Percentiles rank a stretch among this genome's conserved stretches.
Evolutionary conservation across 1,284 basidiomycete genomes (phyloP).

Genomic region (Amylostereum areolatum): DNA sequence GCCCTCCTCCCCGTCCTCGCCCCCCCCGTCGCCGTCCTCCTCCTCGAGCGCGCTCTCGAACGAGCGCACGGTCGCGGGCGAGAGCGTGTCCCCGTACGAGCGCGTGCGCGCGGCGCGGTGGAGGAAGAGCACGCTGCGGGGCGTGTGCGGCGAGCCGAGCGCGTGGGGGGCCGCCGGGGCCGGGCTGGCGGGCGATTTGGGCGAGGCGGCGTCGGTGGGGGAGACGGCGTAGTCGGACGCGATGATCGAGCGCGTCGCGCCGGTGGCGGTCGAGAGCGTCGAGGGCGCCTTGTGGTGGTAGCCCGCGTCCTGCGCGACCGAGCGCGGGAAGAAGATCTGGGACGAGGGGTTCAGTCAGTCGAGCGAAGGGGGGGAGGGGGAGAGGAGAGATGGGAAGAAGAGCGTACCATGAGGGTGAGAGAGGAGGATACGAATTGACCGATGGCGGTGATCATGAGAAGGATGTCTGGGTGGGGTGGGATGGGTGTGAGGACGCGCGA

Average conservation of each 20-base stretch:
- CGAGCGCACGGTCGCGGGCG: too few relatives aligned
- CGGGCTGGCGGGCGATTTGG: neutral
- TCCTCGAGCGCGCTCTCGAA: too few relatives aligned
- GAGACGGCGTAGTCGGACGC: neutral
- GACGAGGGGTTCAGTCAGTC: constrained; percentile 1
- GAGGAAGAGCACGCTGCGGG: neutral
- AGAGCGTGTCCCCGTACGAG: too few relatives aligned
- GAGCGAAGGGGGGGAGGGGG: too few relatives aligned
- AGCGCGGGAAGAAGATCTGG: constrained; percentile 73
- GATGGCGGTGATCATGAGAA: constrained; percentile 61
- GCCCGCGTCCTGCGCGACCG: constrained; percentile 54
- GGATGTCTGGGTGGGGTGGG: constrained; percentile 42
- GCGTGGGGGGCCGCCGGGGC: neutral
- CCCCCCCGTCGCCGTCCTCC: too few relatives aligned
- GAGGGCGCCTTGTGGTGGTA: constrained; percentile 32
- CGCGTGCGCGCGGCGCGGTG: neutral
- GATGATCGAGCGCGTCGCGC: constrained; percentile 8
- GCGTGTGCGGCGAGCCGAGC: neutral
- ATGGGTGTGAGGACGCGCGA: too few relatives aligned
- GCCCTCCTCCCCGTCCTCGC: too few relatives aligned
- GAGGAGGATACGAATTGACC: constrained; percentile 70
- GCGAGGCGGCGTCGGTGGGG: neutral
- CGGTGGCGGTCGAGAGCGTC: constrained; percentile 12
- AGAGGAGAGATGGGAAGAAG: neutral
- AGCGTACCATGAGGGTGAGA: constrained; percentile 62